Base-by-base conservation (phyloP, 2,329 filamentous ascomycete genomes). In the Diplodia intermedia region DNA sequence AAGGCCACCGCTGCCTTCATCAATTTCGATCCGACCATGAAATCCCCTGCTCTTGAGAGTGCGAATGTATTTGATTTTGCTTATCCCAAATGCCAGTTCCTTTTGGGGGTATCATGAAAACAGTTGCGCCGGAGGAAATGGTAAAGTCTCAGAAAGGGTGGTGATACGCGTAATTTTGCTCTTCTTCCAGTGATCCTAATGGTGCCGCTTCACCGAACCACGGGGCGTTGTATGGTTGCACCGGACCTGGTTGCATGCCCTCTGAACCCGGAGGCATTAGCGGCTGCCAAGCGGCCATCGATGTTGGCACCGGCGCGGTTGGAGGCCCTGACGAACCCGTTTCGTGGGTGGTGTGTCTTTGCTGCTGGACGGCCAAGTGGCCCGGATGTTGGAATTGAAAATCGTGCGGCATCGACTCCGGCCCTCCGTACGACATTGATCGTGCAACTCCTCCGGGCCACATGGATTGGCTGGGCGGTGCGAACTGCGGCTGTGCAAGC, bases 381-480 rank as follows among this genome's bases (percentile, higher is more conserved):
- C 49, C 56, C 5, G 65, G 38, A 12, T 63, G 54, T 15, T 57
- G 66, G 15, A 63, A 68, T 12, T 53, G 69, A 57, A 75, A 79
- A 12, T 79, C 75, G 26, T 75, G 75, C 12, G 75, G 71, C 15
- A 79, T 62, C 1, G 77, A 74, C 65, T 80, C 78, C 11, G 79
- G 79, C 47, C 79, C 77, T 4, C 78, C 76, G 56, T 79, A 80
- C 0, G 78, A 80, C 78, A 80, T 79, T 78, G 77, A 61, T 73
- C 74, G 53, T 74, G 75, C 33, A 71, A 69, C 23, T 69, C 75
- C 60, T 38, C 60, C 77, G 77, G 23, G 76, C 76, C 74, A 78
- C 76, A 31, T 75, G 23, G 20, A 18, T 11, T 65, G 57, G 8
- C 52, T 50, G 76, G n/a, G 77, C 77, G 68, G 73, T 74, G 29